These are phyloP conservation scores for Cetradonia linearis DNA, from an alignment of 495 filamentous ascomycete species.

Conservation along the genomic window DNA sequence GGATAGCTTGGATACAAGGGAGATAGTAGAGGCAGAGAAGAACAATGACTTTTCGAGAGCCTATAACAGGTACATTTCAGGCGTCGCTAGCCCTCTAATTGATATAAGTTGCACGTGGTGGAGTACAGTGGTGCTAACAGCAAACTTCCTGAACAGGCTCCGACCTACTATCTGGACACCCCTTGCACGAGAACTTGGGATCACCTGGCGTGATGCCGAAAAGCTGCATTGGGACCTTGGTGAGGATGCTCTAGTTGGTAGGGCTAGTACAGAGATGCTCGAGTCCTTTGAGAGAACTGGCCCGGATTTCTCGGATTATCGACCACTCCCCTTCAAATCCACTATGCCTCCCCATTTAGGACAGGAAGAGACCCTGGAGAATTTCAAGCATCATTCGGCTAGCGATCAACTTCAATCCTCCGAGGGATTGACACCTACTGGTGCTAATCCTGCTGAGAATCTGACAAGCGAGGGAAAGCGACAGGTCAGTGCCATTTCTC, in stretches of 20 bases:
- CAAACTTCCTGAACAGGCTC: background rate
- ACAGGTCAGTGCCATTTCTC: too few species aligned
- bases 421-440: too few species aligned
- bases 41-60: background rate
- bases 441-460: conserved; percentile 5
- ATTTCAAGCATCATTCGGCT: background rate
- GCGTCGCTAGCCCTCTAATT: background rate
- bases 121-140: background rate
- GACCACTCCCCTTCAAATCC: conserved; percentile 7
- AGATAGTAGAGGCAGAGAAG: background rate
- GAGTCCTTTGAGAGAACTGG: background rate
- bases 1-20: background rate
- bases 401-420: background rate
- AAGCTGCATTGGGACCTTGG: conserved; percentile 15
- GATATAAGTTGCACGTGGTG: background rate
- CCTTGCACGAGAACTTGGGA: conserved; percentile 13
- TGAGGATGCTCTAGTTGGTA: background rate
- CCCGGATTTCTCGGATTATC: conserved; percentile 8
- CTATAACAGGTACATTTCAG: conserved; percentile 4
- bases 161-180: conserved; percentile 10
- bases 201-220: conserved; percentile 14
- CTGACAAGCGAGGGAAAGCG: conserved; percentile 21
- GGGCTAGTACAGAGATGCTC: background rate
- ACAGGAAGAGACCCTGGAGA: background rate
- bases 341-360: conserved; percentile 12